Conservation (phyloP, 1,284 basidiomycete species). For the Neolentinus lepideus region DNA sequence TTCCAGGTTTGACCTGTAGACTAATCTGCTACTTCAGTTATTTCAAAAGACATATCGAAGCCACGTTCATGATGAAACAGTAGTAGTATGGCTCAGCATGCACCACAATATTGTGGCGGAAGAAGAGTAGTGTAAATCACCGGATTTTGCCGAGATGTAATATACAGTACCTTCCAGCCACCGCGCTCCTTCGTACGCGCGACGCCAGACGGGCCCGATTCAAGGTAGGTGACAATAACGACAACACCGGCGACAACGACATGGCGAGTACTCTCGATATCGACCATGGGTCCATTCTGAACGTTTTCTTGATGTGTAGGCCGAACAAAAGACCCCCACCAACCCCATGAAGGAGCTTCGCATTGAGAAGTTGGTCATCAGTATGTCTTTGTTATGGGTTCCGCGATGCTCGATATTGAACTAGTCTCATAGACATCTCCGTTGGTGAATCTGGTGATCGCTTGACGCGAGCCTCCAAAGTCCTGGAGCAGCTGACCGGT, state of each 20-base stretch:
- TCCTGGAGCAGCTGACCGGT: conserved; percentile 98
- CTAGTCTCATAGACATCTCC: conserved; percentile 77
- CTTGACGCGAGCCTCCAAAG: conserved; percentile 98
- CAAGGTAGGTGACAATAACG: neutral
- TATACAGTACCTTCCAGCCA: neutral
- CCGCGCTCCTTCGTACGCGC: neutral
- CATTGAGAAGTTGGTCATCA: conserved; percentile 99
- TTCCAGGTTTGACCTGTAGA: too few relatives aligned
- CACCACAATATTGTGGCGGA: neutral
- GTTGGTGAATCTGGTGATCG: conserved; percentile 99
- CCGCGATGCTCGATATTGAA: neutral
- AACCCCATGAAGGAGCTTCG: conserved; percentile 95
- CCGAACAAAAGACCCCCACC: conserved; percentile 85
- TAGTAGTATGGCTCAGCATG: neutral
- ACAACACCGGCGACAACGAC: conserved; percentile 1
- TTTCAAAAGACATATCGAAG: too few relatives aligned
- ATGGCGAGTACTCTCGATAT: neutral
- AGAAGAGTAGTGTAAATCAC: neutral
- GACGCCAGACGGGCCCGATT: neutral
- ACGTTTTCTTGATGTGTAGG: conserved; percentile 36
- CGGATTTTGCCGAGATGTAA: neutral
- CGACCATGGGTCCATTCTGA: neutral
- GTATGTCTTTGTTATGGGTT: conserved; percentile 46
- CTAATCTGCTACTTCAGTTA: too few relatives aligned
- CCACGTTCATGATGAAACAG: too few relatives aligned